Evolutionary conservation across 805 yeast species (phyloP), one percentile per base, ranked within the genome.

Genomic region (Metschnikowia shivogae): DNA sequence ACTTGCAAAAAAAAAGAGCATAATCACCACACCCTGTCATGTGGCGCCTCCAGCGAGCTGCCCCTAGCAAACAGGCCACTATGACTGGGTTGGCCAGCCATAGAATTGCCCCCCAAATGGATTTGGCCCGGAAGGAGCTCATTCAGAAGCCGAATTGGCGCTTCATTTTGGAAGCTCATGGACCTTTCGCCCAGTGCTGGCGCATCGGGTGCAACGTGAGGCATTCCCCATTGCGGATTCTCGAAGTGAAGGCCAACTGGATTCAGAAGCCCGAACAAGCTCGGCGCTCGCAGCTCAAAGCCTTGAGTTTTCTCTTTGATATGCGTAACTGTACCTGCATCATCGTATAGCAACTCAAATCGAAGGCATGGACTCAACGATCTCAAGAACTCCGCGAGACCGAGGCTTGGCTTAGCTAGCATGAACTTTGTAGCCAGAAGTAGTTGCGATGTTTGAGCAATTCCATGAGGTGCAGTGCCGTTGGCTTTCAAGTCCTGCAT

Each of bases 261-360:
- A 24, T 36, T 36, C 14, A 28, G 26, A 27, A 36, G 24, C 12
- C 39, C 39, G 8, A 36, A 22, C 22, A 27, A 27, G 26, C 26
- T 22, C 8, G 26, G 8, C 26, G 26, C 26, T 22, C 3, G 26
- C 26, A 22, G 26, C 26, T 14, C 20, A 17, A 36, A 27, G 2
- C 34, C 34, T 19, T 19, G 38, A 11, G 32, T 9, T 11, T 20
- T 42, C 6, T 36, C 46, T 13, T 70, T 69, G 31, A 76, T 62
- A 50, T 67, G 73, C 7, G 68, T 64, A 3, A 76, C 74, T n/a
- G 63, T 65, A 1, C 76, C 75, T 35, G 67, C 59, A 44, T 74
- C 76, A 49, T 76, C 80, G 52, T 69, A 71, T 19, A 70, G 53
- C 34, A 74, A 58, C 19, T 74, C 77, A 53, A 76, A 77, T 20